Base-by-base conservation (phyloP, 257 asterid genomes). In the Rauvolfia tetraphylla region DNA sequence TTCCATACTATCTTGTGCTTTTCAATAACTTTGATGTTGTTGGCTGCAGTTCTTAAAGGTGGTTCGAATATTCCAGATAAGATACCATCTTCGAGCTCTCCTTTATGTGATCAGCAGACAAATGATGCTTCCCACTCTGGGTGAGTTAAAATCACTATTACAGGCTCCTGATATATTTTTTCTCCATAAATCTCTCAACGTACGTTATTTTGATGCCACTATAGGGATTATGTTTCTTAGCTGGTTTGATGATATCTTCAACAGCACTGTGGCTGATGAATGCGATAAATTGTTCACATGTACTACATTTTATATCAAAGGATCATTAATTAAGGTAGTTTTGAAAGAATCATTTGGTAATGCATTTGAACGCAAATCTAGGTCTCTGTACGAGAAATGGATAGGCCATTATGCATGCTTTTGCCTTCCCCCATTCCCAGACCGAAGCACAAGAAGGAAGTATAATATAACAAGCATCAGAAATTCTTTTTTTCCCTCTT, bases 41-140 rank as follows among this genome's bases (percentile, higher is more conserved):
- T 54, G 44, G 20, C 20, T 91, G 88, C 97, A 95, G 97, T 95
- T 78, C 82, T 93, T 82, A 95, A 93, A 88, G 97, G 98, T 81
- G 87, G 75, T 85, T 85, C 99, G 73, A 93, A 92, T 75, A 81
- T 91, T 73, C 97, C 96, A 1, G 99, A 95, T 67, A 95, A 95
- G 85, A 77, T 85, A 51, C 90, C 92, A 22, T 83, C 96, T 72
- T 82, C 97, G 75, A 75, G 88, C 83, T 85, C 92, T 61, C 89
- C 93, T 77, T 72, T 73, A 75, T 85, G 81, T 68, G 97, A 95
- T 78, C 94, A 86, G 83, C 97, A 85, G 75, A 74, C 96, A 70
- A 73, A 88, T 78, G 99, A 93, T 71, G 86, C 42, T 65, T 79
- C 97, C 74, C 91, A 89, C 74, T 65, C 90, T n/a, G 98, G 94